Percentiles rank a stretch among this genome's conserved stretches.
Conservation (phyloP, 768 basidiomycete species). For the Auriscalpium microsporum region DNA sequence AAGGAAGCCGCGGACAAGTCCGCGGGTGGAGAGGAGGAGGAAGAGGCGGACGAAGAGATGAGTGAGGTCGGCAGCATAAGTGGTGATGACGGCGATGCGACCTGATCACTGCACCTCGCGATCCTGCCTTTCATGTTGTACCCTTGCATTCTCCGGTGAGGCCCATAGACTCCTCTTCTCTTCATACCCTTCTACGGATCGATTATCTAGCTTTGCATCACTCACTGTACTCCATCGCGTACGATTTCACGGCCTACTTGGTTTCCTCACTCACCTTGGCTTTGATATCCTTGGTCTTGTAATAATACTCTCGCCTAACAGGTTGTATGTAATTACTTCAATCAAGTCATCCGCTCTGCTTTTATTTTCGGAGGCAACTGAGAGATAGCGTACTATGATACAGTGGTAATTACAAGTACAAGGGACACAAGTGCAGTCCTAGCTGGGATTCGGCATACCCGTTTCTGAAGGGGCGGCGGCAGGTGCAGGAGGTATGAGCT, state of each 20-base stretch:
- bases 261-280: constrained; percentile 6
- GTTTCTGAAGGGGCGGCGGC: too few species aligned
- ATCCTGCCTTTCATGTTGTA: not conserved
- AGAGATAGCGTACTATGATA: too few species aligned
- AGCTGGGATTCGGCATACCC: too few species aligned
- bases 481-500: constrained; percentile 1
- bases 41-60: constrained; percentile 73
- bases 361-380: too few species aligned
- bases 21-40: constrained; percentile 56
- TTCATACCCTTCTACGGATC: not conserved
- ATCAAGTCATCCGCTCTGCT: too few species aligned
- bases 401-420: too few species aligned
- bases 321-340: constrained; percentile 3
- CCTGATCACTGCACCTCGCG: not conserved
- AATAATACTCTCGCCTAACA: not conserved
- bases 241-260: not conserved
- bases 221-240: not conserved
- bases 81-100: constrained; percentile 39
- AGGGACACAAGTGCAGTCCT: too few species aligned
- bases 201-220: not conserved
- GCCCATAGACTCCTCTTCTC: not conserved
- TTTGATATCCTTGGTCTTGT: not conserved
- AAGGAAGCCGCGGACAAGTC: constrained; percentile 82
- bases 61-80: constrained; percentile 81
- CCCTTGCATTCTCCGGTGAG: not conserved